Evolutionary conservation across 441 rosid genomes (phyloP).

Genomic region (Iberis amara): DNA sequence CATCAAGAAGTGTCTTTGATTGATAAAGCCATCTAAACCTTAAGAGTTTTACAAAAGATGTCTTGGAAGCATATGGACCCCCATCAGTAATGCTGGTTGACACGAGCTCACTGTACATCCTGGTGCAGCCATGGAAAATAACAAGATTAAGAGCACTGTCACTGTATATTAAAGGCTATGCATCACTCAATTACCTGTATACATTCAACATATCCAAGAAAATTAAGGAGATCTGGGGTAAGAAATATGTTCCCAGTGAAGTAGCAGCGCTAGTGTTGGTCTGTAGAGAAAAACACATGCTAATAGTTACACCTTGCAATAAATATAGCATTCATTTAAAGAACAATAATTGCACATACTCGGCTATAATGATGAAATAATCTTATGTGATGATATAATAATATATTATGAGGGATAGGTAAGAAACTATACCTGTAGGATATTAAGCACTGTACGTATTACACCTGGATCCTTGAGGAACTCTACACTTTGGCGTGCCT

Average conservation of each 20-base stretch:
- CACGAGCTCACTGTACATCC: conserved; percentile 97
- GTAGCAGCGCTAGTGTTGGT: conserved; percentile 89
- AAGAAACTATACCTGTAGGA: conserved; percentile 56
- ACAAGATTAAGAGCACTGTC: not conserved
- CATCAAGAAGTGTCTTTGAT: conserved; percentile 18
- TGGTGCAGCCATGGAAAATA: conserved; percentile 29
- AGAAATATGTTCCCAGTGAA: conserved; percentile 76
- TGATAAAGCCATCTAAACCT: conserved; percentile 41
- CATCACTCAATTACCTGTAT: conserved; percentile 46
- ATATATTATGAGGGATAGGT: not conserved
- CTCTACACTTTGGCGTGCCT: conserved; percentile 86
- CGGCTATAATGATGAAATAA: not conserved
- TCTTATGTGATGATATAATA: not conserved
- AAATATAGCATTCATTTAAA: not conserved
- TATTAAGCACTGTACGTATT: conserved; percentile 76
- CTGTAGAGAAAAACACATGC: conserved; percentile 34
- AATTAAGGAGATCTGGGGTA: conserved; percentile 70
- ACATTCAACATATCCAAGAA: conserved; percentile 93
- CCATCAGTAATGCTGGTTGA: conserved; percentile 81
- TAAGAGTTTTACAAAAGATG: conserved; percentile 79
- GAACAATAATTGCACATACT: not conserved
- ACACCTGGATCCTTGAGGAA: conserved; percentile 74
- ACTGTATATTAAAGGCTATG: not conserved
- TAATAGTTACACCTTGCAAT: not conserved
- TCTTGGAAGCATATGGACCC: conserved; percentile 77